These are phyloP conservation scores for maize (Zea mays) DNA, from an alignment of 176 grass and related monocot species.

Conservation along the genomic window Zm-B73-REFERENCE-NAM-5.0 NC_050104.1:4041001-4041500, in stretches of 20 bases:
- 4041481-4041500: too few species aligned
- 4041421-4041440: too few species aligned
- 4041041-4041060: slow-evolving; percentile 63
- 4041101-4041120: background rate
- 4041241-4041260: background rate
- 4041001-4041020: slow-evolving; percentile 79
- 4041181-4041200: background rate
- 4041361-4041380: background rate
- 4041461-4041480: too few species aligned
- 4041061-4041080: slow-evolving; percentile 17
- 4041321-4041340: background rate
- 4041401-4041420: too few species aligned
- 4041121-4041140: background rate
- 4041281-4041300: background rate
- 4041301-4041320: background rate
- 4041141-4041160: background rate
- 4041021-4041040: slow-evolving; percentile 64
- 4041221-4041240: slow-evolving; percentile 10
- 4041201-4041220: background rate
- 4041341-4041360: background rate
- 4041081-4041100: background rate
- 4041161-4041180: background rate
- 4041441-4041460: too few species aligned
- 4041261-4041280: slow-evolving; percentile 1
- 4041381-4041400: too few species aligned